Conservation (phyloP, 2,329 filamentous ascomycete species). For the Phaeosphaeriaceae sp. region DNA sequence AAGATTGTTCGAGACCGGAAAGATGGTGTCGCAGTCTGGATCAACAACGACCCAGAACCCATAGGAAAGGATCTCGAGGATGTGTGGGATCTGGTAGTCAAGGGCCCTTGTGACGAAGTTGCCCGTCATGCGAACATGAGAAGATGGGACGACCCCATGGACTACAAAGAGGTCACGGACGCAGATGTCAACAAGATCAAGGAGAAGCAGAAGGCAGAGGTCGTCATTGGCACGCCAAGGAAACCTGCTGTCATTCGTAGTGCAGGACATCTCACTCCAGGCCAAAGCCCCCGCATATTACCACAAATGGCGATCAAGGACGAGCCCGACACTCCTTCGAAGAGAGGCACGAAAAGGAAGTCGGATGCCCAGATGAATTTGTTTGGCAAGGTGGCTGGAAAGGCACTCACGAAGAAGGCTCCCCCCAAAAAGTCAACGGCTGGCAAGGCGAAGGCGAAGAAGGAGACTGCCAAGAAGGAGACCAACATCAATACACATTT, state of each 20-base stretch:
- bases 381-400: conserved; percentile 29
- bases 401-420: conserved; percentile 29
- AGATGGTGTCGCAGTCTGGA: conserved; percentile 90
- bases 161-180: conserved; percentile 44
- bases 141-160: conserved; percentile 61
- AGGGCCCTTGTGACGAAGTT: conserved; percentile 86
- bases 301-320: conserved; percentile 28
- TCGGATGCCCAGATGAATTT: conserved; percentile 29
- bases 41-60: conserved; percentile 88
- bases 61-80: conserved; percentile 84
- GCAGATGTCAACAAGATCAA: conserved; percentile 42
- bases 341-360: conserved; percentile 43
- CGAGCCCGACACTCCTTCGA: conserved; percentile 40
- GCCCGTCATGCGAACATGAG: conserved; percentile 72
- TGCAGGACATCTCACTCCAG: conserved; percentile 45
- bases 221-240: conserved; percentile 43
- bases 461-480: conserved; percentile 29
- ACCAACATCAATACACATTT: conserved; percentile 37
- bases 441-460: conserved; percentile 36
- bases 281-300: conserved; percentile 43
- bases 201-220: conserved; percentile 39
- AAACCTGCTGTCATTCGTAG: conserved; percentile 35
- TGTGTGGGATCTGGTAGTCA: conserved; percentile 90
- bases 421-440: conserved; percentile 39
- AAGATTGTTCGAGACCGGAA: conserved; percentile 80